Base-by-base conservation (phyloP, 106 monocot genomes). In the Platanthera guangdongensis region DNA sequence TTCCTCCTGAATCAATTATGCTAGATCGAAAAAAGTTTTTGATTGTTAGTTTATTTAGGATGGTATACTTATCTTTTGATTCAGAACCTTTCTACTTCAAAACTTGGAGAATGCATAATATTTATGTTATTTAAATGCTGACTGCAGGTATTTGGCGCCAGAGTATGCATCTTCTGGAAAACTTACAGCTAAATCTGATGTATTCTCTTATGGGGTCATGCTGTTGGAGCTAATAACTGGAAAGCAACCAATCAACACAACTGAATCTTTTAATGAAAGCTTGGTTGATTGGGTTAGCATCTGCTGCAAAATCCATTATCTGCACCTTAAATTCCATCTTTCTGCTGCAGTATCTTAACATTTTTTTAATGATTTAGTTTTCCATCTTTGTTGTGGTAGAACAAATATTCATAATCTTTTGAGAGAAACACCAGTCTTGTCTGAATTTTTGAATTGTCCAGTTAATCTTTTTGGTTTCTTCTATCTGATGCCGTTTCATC, bases 161-260 rank as follows among this genome's bases (percentile, higher is more conserved):
- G 87, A 87, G 59, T 87, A 87, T 63, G 87, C 73, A 15, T 52
- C 71, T 53, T 77, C 87, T 47, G 87, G 87, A 51, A 84, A 82
- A 77, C 79, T 87, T 15, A 87, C 81, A 57, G 82, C 84, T 28
- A 78, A 68, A 59, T 87, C 87, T 39, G 87, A 84, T 77, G 87
- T 87, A 16, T 87, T 79, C 22, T 87, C 87, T 63, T 84, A 78
- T 71, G 87, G 87, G 12, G 87, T 87, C 21, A 73, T 87, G 79
- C 78, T 87, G 53, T 73, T 87, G 54, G 87, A 87, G 52, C 78
- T 87, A 82, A 84, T 87, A 46, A 84, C 87, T 21, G 87, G 87
- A 76, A 84, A 46, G 59, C 52, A 71, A 49, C 87, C 87, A 19
- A 49, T 87, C 52, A 51, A 74, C 21, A 4, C 77, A 51, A 46